phyloP scores from a whole-genome alignment of 208 protist genomes.

The Acanthamoeba lenticulata region DNA sequence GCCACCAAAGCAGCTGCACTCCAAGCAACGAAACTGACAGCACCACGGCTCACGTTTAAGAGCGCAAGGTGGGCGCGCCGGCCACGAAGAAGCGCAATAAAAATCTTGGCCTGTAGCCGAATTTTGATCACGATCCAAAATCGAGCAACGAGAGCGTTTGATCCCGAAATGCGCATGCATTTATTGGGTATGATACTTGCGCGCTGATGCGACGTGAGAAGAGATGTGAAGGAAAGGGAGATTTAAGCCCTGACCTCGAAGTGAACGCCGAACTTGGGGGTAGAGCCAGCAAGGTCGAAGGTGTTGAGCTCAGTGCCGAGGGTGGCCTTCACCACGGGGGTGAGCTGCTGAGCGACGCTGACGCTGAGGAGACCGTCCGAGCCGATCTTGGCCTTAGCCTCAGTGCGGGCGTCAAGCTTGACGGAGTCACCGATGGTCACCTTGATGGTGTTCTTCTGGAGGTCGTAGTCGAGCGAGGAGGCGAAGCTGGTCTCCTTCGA shows the following conservation, averaged over 20 bases:
- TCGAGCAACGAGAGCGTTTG: no score
- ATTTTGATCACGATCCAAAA: no score
- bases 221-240: background rate
- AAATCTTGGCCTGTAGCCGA: no score
- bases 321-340: conserved; percentile 6
- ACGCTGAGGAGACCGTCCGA: background rate
- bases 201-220: background rate
- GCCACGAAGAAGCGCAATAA: no score
- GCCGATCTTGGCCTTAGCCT: conserved; percentile 5
- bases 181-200: background rate
- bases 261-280: conserved; percentile 43
- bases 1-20: background rate
- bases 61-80: no score
- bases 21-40: background rate
- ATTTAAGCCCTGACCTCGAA: conserved; percentile 9
- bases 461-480: background rate
- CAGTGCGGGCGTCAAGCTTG: conserved; percentile 7
- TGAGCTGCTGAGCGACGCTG: background rate
- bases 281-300: conserved; percentile 10
- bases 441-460: conserved; percentile 30
- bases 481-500: conserved; percentile 37
- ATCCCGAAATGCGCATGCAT: no score
- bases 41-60: no score
- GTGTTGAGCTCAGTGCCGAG: conserved; percentile 49
- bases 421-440: conserved; percentile 2